Evolutionary conservation across 805 yeast genomes (phyloP).

Genomic region (Naumovozyma castellii): DNA sequence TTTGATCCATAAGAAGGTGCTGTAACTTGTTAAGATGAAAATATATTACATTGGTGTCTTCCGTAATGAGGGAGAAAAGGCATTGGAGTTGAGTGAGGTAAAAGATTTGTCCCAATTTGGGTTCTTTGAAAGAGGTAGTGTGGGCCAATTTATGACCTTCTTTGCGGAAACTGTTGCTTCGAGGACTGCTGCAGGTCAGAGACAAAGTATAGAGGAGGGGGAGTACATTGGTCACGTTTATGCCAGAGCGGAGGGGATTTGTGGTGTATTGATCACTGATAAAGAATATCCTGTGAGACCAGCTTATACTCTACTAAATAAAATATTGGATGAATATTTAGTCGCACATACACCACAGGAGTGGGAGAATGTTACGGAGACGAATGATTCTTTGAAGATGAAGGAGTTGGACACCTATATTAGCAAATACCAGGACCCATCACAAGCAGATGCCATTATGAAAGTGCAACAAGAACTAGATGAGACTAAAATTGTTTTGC

Average conservation of each 20-base stretch:
- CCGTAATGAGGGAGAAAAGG: conserved; percentile 48
- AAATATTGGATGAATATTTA: conserved; percentile 81
- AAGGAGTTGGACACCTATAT: conserved; percentile 56
- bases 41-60: conserved; percentile 83
- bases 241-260: conserved; percentile 79
- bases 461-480: conserved; percentile 96
- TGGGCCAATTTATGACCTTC: conserved; percentile 89
- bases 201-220: conserved; percentile 92
- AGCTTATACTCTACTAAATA: conserved; percentile 86
- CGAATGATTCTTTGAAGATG: conserved; percentile 29
- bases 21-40: too few relatives aligned
- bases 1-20: too few relatives aligned
- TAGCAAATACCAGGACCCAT: conserved; percentile 87
- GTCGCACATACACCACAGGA: conserved; percentile 66
- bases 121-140: conserved; percentile 76
- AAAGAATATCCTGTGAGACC: conserved; percentile 96
- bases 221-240: conserved; percentile 86
- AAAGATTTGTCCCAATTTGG: conserved; percentile 79
- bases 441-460: conserved; percentile 94
- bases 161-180: conserved; percentile 84
- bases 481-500: conserved; percentile 92
- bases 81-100: conserved; percentile 69
- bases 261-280: conserved; percentile 88
- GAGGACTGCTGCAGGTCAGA: conserved; percentile 80
- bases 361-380: conserved; percentile 49